Evolutionary conservation across 768 basidiomycete genomes (phyloP), one percentile per base, ranked within the genome.

Genomic region (Cyclocybe cylindracea): DNA sequence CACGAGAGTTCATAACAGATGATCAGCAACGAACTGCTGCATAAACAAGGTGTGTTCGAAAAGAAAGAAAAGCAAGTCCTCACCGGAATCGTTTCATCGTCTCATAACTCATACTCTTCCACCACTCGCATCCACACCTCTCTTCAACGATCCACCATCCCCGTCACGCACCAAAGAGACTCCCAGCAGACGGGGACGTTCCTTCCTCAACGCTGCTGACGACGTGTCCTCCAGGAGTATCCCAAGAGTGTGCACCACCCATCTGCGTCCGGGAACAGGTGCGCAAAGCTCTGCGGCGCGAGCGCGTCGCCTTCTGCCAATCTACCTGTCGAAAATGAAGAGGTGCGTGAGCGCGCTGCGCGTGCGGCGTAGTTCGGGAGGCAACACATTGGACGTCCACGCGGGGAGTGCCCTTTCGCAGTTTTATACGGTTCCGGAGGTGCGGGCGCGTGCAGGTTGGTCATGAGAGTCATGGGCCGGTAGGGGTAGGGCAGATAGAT

Each of bases 221-320:
- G 70, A 74, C 14, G 77, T 75, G 60, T 86, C 84, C 64, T 95
- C 92, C 32, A 98, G 74, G 44, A 99, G 82, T 8, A 87, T 91
- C 40, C 97, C 97, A 14, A 98, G 78, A 1, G 97, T 96, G 66
- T 98, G 94, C 35, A 99, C 93, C 29, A 98, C 1, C 88, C 92
- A 18, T 81, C 80, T 19, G 79, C 83, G 18, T 75, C 69, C 0
- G 84, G 76, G 43, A 98, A 77, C 16, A 94, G 71, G 48, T 84
- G 73, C 7, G 77, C 74, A 69, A 94, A 95, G 10, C 85, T 77
- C 51, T 83, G 73, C 0, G 94, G 93, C 33, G 82, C 71, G 46
- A 96, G 82, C 7, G 94, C 95, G 51, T 91, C 84, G 24, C 97
- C 56, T 76, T 76, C 64, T 85, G 82, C 95, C 96, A 99, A 58